Evolutionary conservation across 805 yeast species (phyloP).

Genomic region (Candida chauliodis): DNA sequence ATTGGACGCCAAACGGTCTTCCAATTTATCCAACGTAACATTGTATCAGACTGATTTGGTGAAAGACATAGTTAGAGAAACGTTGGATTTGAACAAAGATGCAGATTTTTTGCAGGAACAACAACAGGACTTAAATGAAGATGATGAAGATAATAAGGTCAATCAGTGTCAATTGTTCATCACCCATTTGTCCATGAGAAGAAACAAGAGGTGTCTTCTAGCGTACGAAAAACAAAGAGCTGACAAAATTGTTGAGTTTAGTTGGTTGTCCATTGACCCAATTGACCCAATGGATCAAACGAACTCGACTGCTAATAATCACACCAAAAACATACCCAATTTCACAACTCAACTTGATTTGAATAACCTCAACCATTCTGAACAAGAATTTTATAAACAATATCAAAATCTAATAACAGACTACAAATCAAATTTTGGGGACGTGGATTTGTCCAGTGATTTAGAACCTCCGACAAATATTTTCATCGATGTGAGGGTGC

Average conservation of each 20-base stretch:
- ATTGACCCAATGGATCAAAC: conserved; percentile 9
- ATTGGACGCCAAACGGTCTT: conserved; percentile 78
- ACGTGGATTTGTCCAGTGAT: conserved; percentile 84
- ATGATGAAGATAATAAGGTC: conserved; percentile 39
- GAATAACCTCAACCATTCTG: conserved; percentile 66
- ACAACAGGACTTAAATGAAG: conserved; percentile 20
- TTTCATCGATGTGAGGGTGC: conserved; percentile 88
- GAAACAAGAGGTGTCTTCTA: conserved; percentile 85
- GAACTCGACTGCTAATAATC: background rate
- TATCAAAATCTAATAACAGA: conserved; percentile 71
- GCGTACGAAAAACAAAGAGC: conserved; percentile 80
- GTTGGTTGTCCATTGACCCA: conserved; percentile 70
- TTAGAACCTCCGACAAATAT: conserved; percentile 87
- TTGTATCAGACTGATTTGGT: conserved; percentile 70
- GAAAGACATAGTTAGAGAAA: conserved; percentile 68
- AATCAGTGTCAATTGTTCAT: conserved; percentile 66
- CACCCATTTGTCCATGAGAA: conserved; percentile 69
- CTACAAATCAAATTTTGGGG: conserved; percentile 75
- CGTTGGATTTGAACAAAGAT: conserved; percentile 55
- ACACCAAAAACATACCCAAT: conserved; percentile 8
- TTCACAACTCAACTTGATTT: conserved; percentile 28
- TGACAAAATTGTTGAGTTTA: conserved; percentile 57
- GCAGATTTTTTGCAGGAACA: conserved; percentile 41
- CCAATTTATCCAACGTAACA: conserved; percentile 61
- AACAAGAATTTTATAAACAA: conserved; percentile 70